A percentile compares a stretch with the other conserved stretches of the same genome.
Evolutionary conservation across 768 basidiomycete genomes (phyloP).

Genomic region (Auriscalpium vulgare): DNA sequence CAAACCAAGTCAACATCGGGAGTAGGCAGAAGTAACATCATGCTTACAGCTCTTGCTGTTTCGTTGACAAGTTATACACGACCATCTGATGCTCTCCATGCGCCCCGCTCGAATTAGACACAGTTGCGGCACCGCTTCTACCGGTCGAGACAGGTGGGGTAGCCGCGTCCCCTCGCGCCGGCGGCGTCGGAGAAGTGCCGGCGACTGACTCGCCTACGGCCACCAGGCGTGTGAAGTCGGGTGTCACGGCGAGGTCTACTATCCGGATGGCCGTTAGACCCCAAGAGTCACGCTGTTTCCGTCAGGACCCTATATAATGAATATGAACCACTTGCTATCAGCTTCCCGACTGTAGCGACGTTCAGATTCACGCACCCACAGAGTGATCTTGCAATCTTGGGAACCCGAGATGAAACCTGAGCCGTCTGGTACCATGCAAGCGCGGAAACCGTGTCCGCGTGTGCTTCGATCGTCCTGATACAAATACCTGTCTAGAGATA

Average conservation of each 20-base stretch:
- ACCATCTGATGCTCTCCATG: slow-evolving; percentile 57
- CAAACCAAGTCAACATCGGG: slow-evolving; percentile 13
- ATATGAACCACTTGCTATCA: slow-evolving; percentile 5
- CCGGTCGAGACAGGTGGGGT: slow-evolving; percentile 11
- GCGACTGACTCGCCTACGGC: slow-evolving; percentile 66
- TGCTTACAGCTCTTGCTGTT: slow-evolving; percentile 58
- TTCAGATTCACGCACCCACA: slow-evolving; percentile 55
- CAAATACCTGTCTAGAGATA: slow-evolving; percentile 60
- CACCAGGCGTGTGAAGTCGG: slow-evolving; percentile 76
- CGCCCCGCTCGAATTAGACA: slow-evolving; percentile 23
- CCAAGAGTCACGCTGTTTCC: slow-evolving; percentile 67
- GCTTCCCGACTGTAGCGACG: background rate
- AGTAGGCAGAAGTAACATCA: background rate
- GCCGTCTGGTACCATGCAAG: slow-evolving; percentile 82
- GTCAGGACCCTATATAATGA: slow-evolving; percentile 49
- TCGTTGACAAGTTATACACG: slow-evolving; percentile 67
- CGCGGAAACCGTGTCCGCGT: slow-evolving; percentile 78
- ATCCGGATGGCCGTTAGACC: slow-evolving; percentile 66
- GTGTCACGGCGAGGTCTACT: slow-evolving; percentile 80
- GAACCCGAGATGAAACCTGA: slow-evolving; percentile 86
- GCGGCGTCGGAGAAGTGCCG: slow-evolving; percentile 8
- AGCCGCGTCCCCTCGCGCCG: slow-evolving; percentile 15
- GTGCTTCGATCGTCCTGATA: slow-evolving; percentile 56
- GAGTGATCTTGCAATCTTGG: slow-evolving; percentile 74
- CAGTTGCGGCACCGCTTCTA: slow-evolving; percentile 19